Evolutionary conservation across 2,329 filamentous ascomycete genomes (phyloP), one percentile per base, ranked within the genome.

Genomic region (Colletotrichum tofieldiae): DNA sequence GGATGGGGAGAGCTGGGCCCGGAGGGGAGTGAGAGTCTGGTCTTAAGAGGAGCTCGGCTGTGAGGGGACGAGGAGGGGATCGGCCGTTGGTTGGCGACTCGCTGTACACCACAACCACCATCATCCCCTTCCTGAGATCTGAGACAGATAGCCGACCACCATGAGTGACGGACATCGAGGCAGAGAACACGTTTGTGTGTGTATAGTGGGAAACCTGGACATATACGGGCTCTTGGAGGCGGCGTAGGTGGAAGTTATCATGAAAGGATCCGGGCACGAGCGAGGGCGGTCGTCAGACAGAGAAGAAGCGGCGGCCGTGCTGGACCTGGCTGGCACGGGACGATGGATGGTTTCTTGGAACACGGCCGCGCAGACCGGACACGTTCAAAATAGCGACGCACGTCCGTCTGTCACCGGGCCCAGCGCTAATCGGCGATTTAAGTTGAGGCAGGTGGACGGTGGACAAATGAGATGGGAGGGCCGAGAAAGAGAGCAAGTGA

Each of bases 281-380:
- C n/a, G 32, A 18, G 23, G 61, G 26, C 32, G 29, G 16, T 49
- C 41, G 43, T 35, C 58, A 12, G 16, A 45, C 23, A 16, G 23
- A 35, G 20, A 9, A 23, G 3, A 9, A 23, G 3, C 18, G 49
- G 32, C 64, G 49, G 55, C 64, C 64, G 61, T 69, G 67, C 61
- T 66, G 67, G 32, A 58, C 47, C 51, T 69, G 61, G 56, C 51
- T 69, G 61, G 56, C 54, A 51, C 45, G n/a, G 32, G 32, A 29
- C 39, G 41, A 43, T n/a, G 32, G 43, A 55, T 55, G 45, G 58
- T 60, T 60, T 39, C 63, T 35, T n/a, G 20, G 26, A 35, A 66
- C 54, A 61, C 41, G 26, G 41, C 51, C 20, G 62, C 62, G 51
- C 39, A 41, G 49, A 32, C 23, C 23, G 12, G 37, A 23, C 23